phyloP scores from a whole-genome alignment of 805 yeast genomes.

The Lipomyces yamadae region DNA sequence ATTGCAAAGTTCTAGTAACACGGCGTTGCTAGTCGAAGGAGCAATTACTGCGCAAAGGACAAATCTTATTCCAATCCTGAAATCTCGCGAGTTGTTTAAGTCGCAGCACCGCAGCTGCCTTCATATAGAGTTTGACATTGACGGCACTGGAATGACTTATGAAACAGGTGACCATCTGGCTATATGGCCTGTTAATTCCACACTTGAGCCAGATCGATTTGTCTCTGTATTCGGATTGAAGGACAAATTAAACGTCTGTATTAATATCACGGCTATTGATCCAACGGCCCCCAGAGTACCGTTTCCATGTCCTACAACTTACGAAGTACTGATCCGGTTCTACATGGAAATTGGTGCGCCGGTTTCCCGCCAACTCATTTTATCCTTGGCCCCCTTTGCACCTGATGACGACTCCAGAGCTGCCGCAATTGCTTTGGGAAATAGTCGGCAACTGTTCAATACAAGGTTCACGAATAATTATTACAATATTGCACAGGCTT shows the following conservation, averaged over 20 bases:
- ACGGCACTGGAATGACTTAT: slow-evolving; percentile 73
- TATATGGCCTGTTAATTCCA: slow-evolving; percentile 86
- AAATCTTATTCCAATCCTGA: slow-evolving; percentile 66
- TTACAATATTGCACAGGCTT: no score
- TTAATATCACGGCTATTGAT: no score
- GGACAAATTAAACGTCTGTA: no score
- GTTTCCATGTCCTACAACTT: slow-evolving; percentile 64
- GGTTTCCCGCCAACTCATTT: slow-evolving; percentile 82
- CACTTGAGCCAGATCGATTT: slow-evolving; percentile 69
- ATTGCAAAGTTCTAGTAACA: no score
- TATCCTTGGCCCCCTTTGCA: slow-evolving; percentile 76
- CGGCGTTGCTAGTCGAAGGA: slow-evolving; percentile 21
- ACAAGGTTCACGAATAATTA: no score
- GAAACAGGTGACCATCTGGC: slow-evolving; percentile 96
- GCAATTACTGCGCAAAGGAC: slow-evolving; percentile 67
- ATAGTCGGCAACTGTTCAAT: no score
- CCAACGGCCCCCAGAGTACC: no score
- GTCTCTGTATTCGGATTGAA: slow-evolving; percentile 62
- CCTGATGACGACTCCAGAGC: slow-evolving; percentile 51
- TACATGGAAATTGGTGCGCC: slow-evolving; percentile 90
- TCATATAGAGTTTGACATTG: slow-evolving; percentile 85
- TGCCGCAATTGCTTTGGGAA: no score
- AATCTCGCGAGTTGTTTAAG: slow-evolving; percentile 71
- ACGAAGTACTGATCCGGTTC: slow-evolving; percentile 80
- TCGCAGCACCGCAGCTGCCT: slow-evolving; percentile 79